Conservation (phyloP, 1,284 basidiomycete species). For the Cystobasidium pallidum region DNA sequence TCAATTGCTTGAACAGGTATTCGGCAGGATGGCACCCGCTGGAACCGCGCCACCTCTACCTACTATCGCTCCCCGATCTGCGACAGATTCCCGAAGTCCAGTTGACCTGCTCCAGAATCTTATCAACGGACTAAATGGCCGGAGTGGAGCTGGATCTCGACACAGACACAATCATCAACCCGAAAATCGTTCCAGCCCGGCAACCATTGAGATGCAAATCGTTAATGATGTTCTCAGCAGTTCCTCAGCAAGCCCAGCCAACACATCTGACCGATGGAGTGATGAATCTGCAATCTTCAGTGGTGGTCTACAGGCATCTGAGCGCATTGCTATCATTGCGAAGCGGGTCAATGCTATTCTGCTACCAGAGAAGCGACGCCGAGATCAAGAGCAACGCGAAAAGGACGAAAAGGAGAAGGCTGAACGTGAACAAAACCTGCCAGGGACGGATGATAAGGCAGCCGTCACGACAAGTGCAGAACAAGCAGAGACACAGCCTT, state of each 20-base stretch:
- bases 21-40: conserved; percentile 52
- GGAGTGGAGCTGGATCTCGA: neutral
- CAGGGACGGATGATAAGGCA: conserved; percentile 52
- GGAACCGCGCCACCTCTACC: neutral
- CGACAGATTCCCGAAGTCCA: conserved; percentile 1
- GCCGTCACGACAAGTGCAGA: conserved; percentile 54
- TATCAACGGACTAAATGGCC: conserved; percentile 11
- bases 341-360: conserved; percentile 18
- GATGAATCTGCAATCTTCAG: conserved; percentile 36
- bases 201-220: conserved; percentile 19
- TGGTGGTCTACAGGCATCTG: conserved; percentile 32
- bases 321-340: conserved; percentile 20
- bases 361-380: conserved; percentile 58
- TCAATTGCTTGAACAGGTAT: conserved; percentile 78
- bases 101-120: conserved; percentile 29
- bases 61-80: conserved; percentile 1
- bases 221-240: conserved; percentile 29
- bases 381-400: conserved; percentile 54
- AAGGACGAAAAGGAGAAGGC: conserved; percentile 57
- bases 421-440: conserved; percentile 48
- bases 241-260: neutral
- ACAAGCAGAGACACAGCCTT: neutral
- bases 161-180: conserved; percentile 16
- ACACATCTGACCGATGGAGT: conserved; percentile 28
- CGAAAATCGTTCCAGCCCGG: neutral